These are phyloP conservation scores for Candida vaughaniae DNA, from an alignment of 805 yeast species.

Conservation along the genomic window DNA sequence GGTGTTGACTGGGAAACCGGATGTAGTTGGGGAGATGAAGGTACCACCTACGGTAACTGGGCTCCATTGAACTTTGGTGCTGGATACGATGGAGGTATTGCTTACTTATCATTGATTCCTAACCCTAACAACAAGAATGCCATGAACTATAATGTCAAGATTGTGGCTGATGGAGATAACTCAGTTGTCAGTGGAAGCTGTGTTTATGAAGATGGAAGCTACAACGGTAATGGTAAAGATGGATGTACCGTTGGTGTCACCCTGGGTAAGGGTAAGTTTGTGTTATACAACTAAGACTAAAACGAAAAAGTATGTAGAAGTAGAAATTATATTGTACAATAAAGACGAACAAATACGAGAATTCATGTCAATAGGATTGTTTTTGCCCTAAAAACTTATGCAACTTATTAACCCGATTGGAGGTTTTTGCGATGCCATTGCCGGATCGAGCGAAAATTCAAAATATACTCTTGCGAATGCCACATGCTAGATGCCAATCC, in stretches of 20 bases:
- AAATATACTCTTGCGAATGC: too few species aligned
- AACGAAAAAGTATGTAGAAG: too few species aligned
- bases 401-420: too few species aligned
- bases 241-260: conserved; percentile 96
- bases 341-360: too few species aligned
- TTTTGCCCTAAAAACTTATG: too few species aligned
- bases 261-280: conserved; percentile 79
- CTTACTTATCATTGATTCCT: conserved; percentile 73
- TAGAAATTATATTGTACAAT: conserved; percentile 10
- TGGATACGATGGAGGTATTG: conserved; percentile 59
- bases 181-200: conserved; percentile 70
- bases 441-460: too few species aligned
- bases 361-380: too few species aligned
- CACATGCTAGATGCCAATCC: too few species aligned
- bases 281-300: conserved; percentile 60
- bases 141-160: conserved; percentile 44
- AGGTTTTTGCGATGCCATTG: too few species aligned
- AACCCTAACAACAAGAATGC: conserved; percentile 63
- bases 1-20: conserved; percentile 68
- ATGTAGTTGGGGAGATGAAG: conserved; percentile 66
- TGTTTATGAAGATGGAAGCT: conserved; percentile 72
- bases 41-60: conserved; percentile 72
- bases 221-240: conserved; percentile 66
- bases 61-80: conserved; percentile 79
- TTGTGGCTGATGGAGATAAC: conserved; percentile 44